Percentiles rank a stretch among this genome's conserved stretches.
phyloP scores from a whole-genome alignment of 2,329 filamentous ascomycete genomes.

The Fusarium nurragi region DNA sequence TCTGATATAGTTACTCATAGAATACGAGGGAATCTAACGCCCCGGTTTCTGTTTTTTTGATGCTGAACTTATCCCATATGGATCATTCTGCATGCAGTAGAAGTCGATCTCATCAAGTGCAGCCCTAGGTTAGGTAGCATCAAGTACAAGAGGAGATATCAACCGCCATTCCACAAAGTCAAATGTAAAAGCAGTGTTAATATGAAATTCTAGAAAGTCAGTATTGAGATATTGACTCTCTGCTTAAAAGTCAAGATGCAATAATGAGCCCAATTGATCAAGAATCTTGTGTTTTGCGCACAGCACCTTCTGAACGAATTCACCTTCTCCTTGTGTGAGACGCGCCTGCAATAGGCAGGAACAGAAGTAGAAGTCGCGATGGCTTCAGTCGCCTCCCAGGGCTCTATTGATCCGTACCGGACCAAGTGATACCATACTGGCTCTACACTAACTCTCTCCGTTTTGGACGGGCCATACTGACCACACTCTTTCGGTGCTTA shows the following conservation, averaged over 20 bases:
- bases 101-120: background rate
- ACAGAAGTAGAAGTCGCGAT: background rate
- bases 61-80: background rate
- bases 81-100: no score
- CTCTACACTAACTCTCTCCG: constrained; percentile 1
- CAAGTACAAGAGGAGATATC: background rate
- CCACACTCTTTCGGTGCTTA: constrained; percentile 4
- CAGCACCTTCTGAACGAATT: background rate
- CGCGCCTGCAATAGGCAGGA: background rate
- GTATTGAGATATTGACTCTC: background rate
- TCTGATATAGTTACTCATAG: background rate
- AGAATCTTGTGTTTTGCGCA: no score
- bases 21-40: background rate
- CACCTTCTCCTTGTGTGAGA: background rate
- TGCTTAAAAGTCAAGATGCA: background rate
- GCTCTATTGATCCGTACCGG: background rate
- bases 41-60: no score
- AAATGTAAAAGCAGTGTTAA: background rate
- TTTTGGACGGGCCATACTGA: constrained; percentile 2
- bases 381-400: background rate
- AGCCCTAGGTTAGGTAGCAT: background rate
- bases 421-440: background rate
- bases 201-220: no score
- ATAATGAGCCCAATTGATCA: background rate
- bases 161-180: background rate